These are phyloP conservation scores for Coemansia sp. DNA, from an alignment of 192 early-diverging fungal species.

Conservation along the genomic window DNA sequence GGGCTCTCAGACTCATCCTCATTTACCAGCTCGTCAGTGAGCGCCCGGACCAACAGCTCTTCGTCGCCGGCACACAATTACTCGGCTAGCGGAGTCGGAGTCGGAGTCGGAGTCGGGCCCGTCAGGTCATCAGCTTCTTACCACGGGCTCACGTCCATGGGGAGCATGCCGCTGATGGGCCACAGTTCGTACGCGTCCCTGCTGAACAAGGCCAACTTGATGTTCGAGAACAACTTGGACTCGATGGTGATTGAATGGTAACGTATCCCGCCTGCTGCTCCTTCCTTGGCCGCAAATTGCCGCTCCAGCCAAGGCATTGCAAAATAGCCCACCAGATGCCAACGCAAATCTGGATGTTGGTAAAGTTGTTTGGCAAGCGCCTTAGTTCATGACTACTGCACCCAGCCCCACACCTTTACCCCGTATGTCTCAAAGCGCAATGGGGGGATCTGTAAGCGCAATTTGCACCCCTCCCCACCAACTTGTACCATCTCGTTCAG, in stretches of 20 bases:
- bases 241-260: conserved; percentile 70
- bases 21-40: background rate
- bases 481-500: background rate
- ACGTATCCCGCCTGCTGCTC: conserved; percentile 12
- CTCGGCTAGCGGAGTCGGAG: background rate
- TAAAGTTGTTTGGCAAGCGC: background rate
- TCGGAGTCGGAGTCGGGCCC: background rate
- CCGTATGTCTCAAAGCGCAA: background rate
- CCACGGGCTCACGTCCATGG: conserved; percentile 18
- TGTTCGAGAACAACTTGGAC: conserved; percentile 70
- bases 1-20: background rate
- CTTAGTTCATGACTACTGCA: background rate
- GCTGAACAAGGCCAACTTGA: conserved; percentile 74
- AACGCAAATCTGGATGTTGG: too few relatives aligned
- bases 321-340: background rate
- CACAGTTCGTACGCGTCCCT: conserved; percentile 63
- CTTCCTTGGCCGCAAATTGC: background rate
- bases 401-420: background rate
- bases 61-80: conserved; percentile 5
- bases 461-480: background rate
- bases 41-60: conserved; percentile 5
- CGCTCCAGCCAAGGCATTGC: background rate
- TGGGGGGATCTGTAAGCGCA: background rate
- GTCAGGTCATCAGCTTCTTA: conserved; percentile 16
- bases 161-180: conserved; percentile 30